Evolutionary conservation across 2,329 filamentous ascomycete genomes (phyloP).

Genomic region (Cladosporium colombiae): DNA sequence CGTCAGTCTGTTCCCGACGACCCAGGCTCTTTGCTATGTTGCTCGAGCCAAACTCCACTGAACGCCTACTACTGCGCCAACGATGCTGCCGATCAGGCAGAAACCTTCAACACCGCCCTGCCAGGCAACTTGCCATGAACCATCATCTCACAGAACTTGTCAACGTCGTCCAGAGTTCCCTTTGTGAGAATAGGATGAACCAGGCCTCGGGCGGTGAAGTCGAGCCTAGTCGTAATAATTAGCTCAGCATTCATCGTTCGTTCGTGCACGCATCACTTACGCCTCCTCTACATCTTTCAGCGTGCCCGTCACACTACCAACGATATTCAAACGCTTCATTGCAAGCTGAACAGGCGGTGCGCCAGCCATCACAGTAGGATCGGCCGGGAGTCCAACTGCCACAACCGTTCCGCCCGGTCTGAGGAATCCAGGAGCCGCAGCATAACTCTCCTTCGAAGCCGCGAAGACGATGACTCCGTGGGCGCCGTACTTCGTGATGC

Average conservation of each 20-base stretch:
- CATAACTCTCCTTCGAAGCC: constrained; percentile 42
- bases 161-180: constrained; percentile 42
- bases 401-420: constrained; percentile 42
- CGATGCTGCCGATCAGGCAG: constrained; percentile 17
- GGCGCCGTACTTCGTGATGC: constrained; percentile 41
- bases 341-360: constrained; percentile 43
- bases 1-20: neutral
- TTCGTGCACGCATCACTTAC: constrained; percentile 1
- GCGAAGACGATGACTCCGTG: constrained; percentile 43
- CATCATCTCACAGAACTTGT: constrained; percentile 44
- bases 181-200: constrained; percentile 44
- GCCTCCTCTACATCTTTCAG: constrained; percentile 34
- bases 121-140: constrained; percentile 43
- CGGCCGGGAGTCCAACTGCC: constrained; percentile 40
- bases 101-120: constrained; percentile 45
- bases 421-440: constrained; percentile 35
- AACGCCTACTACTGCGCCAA: neutral
- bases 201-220: constrained; percentile 46
- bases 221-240: constrained; percentile 23
- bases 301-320: constrained; percentile 46
- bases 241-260: neutral
- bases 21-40: neutral
- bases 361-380: constrained; percentile 39
- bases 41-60: neutral
- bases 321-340: constrained; percentile 45